These are phyloP conservation scores for Cercospora berteroae DNA, from an alignment of 2,329 filamentous ascomycete species.

Conservation along the genomic window DNA sequence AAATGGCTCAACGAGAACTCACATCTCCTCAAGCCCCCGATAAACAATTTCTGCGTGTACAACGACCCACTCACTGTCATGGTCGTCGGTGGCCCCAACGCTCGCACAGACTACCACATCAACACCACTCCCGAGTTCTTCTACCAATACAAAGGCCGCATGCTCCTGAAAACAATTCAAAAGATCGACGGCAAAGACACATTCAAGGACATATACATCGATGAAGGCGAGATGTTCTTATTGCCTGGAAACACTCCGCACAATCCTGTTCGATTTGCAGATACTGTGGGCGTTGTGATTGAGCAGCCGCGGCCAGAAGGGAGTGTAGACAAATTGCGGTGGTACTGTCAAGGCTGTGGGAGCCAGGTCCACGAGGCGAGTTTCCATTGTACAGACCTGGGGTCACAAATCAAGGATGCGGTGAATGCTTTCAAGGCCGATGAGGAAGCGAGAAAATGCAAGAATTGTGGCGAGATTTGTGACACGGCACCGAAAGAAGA, in stretches of 20 bases:
- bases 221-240: constrained; percentile 90
- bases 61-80: constrained; percentile 80
- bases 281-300: constrained; percentile 91
- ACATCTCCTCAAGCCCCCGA: constrained; percentile 86
- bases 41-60: constrained; percentile 98
- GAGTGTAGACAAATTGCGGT: constrained; percentile 75
- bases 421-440: constrained; percentile 79
- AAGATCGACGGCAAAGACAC: constrained; percentile 49
- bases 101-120: constrained; percentile 96
- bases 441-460: constrained; percentile 69
- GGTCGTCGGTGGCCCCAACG: constrained; percentile 95
- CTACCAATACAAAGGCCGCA: constrained; percentile 90
- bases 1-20: constrained; percentile 79
- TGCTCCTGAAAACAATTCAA: constrained; percentile 91
- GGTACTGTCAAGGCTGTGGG: constrained; percentile 78
- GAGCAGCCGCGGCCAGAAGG: constrained; percentile 75
- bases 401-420: constrained; percentile 89
- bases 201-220: constrained; percentile 84
- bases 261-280: constrained; percentile 87
- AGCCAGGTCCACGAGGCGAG: constrained; percentile 77
- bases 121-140: constrained; percentile 97
- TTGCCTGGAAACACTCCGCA: constrained; percentile 93
- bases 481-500: constrained; percentile 60
- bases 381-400: constrained; percentile 87
- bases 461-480: constrained; percentile 71